Evolutionary conservation across 2,329 filamentous ascomycete species (phyloP).

Genomic region (Alternaria tenuissima): DNA sequence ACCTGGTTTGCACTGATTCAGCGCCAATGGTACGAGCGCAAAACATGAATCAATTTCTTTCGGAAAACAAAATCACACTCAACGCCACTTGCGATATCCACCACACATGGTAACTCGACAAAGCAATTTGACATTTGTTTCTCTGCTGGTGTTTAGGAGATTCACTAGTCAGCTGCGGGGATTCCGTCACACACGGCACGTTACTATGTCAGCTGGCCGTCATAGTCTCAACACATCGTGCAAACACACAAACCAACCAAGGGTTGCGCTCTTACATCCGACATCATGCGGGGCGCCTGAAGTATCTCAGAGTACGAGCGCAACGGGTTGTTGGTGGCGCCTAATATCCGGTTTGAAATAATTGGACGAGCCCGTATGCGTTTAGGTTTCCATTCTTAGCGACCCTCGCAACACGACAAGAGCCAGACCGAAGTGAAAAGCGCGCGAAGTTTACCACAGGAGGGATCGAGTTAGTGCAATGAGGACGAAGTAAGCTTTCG

Average conservation of each 20-base stretch:
- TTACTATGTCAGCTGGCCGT: background rate
- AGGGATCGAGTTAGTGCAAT: rapidly evolving
- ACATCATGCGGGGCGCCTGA: background rate
- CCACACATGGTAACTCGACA: background rate
- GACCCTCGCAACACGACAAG: background rate
- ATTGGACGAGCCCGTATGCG: background rate
- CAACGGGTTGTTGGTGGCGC: background rate
- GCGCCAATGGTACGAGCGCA: background rate
- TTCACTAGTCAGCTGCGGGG: background rate
- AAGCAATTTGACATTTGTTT: background rate
- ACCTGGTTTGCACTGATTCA: background rate
- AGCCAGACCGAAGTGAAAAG: background rate
- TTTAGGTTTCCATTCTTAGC: background rate
- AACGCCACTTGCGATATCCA: background rate
- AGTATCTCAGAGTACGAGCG: background rate
- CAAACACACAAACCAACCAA: background rate
- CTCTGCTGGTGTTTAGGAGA: background rate
- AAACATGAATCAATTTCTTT: background rate
- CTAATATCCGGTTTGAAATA: background rate
- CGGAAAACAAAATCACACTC: background rate
- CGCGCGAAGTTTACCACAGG: background rate
- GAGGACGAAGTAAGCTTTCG: background rate
- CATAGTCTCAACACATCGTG: background rate
- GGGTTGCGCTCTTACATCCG: background rate
- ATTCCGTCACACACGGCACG: background rate